Conservation (phyloP, 805 yeast species). For the Metschnikowia continentalis region DNA sequence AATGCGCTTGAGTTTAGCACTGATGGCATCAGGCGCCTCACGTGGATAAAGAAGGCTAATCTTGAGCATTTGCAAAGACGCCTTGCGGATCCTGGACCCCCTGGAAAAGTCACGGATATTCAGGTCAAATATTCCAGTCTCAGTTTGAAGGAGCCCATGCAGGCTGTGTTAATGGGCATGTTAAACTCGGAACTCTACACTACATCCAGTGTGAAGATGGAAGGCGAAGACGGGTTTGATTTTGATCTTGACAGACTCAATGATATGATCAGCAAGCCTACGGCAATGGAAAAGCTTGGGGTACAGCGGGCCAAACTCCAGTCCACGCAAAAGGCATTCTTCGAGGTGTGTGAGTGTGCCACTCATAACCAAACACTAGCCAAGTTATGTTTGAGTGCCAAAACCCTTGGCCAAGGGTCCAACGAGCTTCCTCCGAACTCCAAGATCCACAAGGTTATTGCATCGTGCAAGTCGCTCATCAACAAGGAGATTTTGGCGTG, state of each 20-base stretch:
- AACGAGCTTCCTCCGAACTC: slow-evolving; percentile 16
- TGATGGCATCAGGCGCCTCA: background rate
- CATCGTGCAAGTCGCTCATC: slow-evolving; percentile 13
- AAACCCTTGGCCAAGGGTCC: slow-evolving; percentile 13
- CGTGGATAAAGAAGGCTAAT: slow-evolving; percentile 11
- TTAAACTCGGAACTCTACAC: background rate
- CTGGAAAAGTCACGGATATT: background rate
- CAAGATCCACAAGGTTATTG: slow-evolving; percentile 14
- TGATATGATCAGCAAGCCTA: slow-evolving; percentile 26
- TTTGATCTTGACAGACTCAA: slow-evolving; percentile 12
- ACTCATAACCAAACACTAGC: slow-evolving; percentile 26
- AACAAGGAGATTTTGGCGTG: slow-evolving; percentile 13
- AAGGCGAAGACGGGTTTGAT: slow-evolving; percentile 11
- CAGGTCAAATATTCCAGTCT: background rate
- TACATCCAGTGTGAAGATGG: slow-evolving; percentile 2
- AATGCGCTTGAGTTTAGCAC: slow-evolving; percentile 11
- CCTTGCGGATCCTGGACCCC: background rate
- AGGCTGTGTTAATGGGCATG: background rate
- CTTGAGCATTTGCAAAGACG: slow-evolving; percentile 6
- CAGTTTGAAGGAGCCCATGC: background rate
- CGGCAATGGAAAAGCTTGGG: slow-evolving; percentile 39
- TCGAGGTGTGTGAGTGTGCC: slow-evolving; percentile 46
- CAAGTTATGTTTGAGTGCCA: slow-evolving; percentile 17
- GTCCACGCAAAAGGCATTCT: slow-evolving; percentile 41
- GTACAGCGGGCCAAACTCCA: slow-evolving; percentile 36